Base-by-base conservation (phyloP, 2,329 filamentous ascomycete genomes). In the Cladosporium sp. region DNA sequence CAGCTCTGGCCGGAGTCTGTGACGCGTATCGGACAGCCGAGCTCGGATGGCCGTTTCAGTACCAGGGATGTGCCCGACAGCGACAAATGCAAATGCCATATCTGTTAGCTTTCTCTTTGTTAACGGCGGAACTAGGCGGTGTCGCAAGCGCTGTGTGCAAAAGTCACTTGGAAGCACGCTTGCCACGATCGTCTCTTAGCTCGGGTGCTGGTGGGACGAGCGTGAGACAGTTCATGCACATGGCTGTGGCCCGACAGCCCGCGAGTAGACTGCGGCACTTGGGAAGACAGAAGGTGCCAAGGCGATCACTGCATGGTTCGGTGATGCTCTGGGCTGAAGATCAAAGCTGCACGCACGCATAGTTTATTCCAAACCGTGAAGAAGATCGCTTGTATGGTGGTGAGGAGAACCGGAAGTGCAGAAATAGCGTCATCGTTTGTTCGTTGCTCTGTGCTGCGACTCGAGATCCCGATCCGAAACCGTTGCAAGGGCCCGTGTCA, bases 1-100 rank as follows among this genome's bases (percentile, higher is more conserved):
- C 12, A 53, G 36, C 36, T 42, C 19, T 35, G 20, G 13, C 40
- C 32, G 39, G 39, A 55, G 40, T 55, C 39, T 32, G 39, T 55
- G 52, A 55, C 52, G 52, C 42, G 42, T 45, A 17, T 45, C 42
- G 42, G 42, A 32, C 17, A 37, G 19, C 28, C 32, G 47, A 13
- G 51, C 40, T 22, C 28, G 32, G 40, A 22, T 24, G 39, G 32
- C 34, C 17, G 40, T n/a, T 42, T 24, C 47, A 28, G 4, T 28
- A 4, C 19, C 22, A n/a, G 24, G 40, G 40, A 44, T 44, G 40
- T 1, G 22, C 40, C 40, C 22, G 40, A 24, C 24, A 44, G 12
- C 22, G 5, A 44, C 19, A 24, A n/a, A 25, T 13, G 20, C 25
- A n/a, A n/a, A n/a, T n/a, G 37, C 19, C 19, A 20, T 22, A 12